Evolutionary conservation across 2,329 filamentous ascomycete species (phyloP).

Genomic region (Thielaviopsis euricoi): DNA sequence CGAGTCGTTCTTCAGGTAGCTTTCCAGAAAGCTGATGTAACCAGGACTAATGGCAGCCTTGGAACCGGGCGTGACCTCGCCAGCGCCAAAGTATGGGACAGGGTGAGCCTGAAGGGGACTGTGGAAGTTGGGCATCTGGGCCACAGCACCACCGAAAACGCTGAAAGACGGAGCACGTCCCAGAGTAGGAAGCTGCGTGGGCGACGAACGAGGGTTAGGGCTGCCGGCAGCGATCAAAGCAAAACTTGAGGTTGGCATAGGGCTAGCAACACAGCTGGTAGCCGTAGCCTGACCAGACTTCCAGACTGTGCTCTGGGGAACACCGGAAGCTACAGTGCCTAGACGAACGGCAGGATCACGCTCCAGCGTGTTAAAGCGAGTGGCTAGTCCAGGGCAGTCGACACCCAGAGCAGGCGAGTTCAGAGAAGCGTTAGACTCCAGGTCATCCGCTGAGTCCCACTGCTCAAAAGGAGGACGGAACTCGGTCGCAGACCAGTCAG

Average conservation of each 20-base stretch:
- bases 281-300: not conserved
- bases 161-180: not conserved
- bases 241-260: not conserved
- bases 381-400: not conserved
- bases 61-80: not conserved
- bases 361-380: not conserved
- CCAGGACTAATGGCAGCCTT: not conserved
- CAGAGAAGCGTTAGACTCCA: not conserved
- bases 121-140: not conserved
- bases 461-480: conserved; percentile 1
- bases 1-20: not conserved
- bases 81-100: not conserved
- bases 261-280: not conserved
- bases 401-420: not conserved
- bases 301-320: not conserved
- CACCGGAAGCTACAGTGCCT: not conserved
- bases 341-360: not conserved
- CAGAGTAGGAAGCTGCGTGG: not conserved
- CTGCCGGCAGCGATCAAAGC: not conserved
- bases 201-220: not conserved
- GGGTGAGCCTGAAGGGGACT: not conserved
- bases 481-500: not conserved
- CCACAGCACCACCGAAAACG: not conserved
- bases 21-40: not conserved
- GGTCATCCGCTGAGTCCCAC: not conserved